phyloP scores from a whole-genome alignment of 352 stramenopile genomes.

The Globisporangium barbulae region DNA sequence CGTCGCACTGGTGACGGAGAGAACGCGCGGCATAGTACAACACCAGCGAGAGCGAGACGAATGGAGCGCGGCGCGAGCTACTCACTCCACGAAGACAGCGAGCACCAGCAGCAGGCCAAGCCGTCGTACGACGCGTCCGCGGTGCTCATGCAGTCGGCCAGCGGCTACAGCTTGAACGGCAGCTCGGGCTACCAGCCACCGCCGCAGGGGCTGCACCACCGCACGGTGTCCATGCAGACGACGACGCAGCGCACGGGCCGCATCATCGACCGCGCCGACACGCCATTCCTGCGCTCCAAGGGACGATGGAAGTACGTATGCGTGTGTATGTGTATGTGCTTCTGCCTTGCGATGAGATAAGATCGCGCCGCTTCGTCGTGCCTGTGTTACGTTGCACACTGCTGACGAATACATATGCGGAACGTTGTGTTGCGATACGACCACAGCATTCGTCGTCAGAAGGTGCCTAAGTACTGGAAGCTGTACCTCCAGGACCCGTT shows the following conservation, averaged over 20 bases:
- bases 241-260: slow-evolving; percentile 35
- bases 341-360: neutral
- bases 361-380: neutral
- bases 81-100: slow-evolving; percentile 38
- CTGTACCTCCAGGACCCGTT: slow-evolving; percentile 83
- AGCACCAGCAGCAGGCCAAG: slow-evolving; percentile 16
- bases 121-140: slow-evolving; percentile 7
- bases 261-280: slow-evolving; percentile 74
- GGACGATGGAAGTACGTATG: slow-evolving; percentile 75
- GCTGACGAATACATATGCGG: slow-evolving; percentile 2
- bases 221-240: slow-evolving; percentile 7
- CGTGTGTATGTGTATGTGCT: neutral
- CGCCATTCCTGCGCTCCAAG: slow-evolving; percentile 61
- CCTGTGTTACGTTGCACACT: neutral
- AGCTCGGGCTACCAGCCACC: slow-evolving; percentile 16
- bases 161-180: slow-evolving; percentile 16
- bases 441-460: slow-evolving; percentile 69
- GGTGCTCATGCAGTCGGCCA: slow-evolving; percentile 15
- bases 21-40: neutral
- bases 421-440: neutral
- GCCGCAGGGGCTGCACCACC: slow-evolving; percentile 10
- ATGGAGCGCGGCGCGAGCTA: slow-evolving; percentile 52
- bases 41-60: neutral
- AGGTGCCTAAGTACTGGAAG: slow-evolving; percentile 79
- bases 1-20: neutral